Evolutionary conservation across 2,329 filamentous ascomycete species (phyloP).

Genomic region (Cladosporium phlei): DNA sequence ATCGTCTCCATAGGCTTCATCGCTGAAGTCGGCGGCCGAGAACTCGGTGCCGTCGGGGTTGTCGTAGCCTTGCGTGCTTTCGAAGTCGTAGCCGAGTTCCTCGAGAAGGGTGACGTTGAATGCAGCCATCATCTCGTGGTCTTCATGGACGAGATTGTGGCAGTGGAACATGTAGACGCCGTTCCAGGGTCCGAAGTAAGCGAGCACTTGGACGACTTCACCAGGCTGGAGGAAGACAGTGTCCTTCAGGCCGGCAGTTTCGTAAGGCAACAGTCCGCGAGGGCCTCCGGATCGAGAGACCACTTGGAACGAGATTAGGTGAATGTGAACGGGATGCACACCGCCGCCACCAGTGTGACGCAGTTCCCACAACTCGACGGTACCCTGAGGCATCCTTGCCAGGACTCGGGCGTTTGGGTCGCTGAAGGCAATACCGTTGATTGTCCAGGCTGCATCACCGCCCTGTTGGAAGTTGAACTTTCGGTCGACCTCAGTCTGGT

Average conservation of each 20-base stretch:
- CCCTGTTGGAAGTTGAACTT: conserved; percentile 45
- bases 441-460: conserved; percentile 41
- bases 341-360: conserved; percentile 48
- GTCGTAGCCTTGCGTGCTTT: conserved; percentile 16
- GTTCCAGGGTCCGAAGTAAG: conserved; percentile 50
- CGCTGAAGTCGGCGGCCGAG: conserved; percentile 20
- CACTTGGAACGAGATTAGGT: conserved; percentile 56
- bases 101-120: conserved; percentile 39
- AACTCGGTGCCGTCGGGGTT: conserved; percentile 25
- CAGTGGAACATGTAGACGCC: conserved; percentile 46
- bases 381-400: conserved; percentile 44
- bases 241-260: conserved; percentile 53
- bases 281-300: conserved; percentile 45
- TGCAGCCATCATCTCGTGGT: conserved; percentile 41
- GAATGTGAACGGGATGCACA: conserved; percentile 54
- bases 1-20: conserved; percentile 23
- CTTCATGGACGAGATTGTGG: conserved; percentile 45
- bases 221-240: conserved; percentile 51
- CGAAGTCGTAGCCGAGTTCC: conserved; percentile 29
- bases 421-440: conserved; percentile 48
- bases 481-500: conserved; percentile 37
- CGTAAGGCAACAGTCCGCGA: conserved; percentile 47
- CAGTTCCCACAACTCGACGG: conserved; percentile 48
- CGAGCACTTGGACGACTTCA: conserved; percentile 49
- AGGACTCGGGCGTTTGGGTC: conserved; percentile 48